Conservation (phyloP, 768 basidiomycete genomes). For the Psilocybe azurescens region DNA sequence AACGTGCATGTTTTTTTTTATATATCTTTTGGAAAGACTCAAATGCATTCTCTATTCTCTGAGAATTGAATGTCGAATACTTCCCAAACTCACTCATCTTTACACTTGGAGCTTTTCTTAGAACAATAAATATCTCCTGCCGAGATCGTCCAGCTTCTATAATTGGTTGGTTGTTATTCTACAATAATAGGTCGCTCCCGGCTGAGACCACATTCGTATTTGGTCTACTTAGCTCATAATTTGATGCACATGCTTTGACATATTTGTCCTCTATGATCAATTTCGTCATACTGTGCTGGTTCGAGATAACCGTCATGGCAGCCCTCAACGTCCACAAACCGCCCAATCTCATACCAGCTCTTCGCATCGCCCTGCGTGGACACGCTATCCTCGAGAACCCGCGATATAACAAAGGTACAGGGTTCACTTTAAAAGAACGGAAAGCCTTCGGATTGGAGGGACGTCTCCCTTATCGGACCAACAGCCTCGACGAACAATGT, state of each 20-base stretch:
- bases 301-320: conserved; percentile 13
- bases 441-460: conserved; percentile 67
- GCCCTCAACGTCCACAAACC: conserved; percentile 28
- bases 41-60: no score
- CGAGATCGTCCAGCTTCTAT: no score
- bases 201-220: no score
- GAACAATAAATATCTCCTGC: no score
- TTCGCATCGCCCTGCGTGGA: conserved; percentile 62
- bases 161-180: no score
- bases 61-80: no score
- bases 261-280: background rate
- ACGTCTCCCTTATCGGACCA: conserved; percentile 54
- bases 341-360: conserved; percentile 21
- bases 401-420: conserved; percentile 82
- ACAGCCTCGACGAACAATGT: conserved; percentile 79
- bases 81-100: no score
- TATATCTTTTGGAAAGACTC: no score
- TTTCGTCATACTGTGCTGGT: background rate
- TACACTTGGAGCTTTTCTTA: no score
- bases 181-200: no score
- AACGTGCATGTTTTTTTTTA: background rate
- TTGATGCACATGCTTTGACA: background rate
- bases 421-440: conserved; percentile 72
- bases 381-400: conserved; percentile 67
- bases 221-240: background rate